phyloP scores from a whole-genome alignment of 495 filamentous ascomycete species.

The Aspergillus sparsus region DNA sequence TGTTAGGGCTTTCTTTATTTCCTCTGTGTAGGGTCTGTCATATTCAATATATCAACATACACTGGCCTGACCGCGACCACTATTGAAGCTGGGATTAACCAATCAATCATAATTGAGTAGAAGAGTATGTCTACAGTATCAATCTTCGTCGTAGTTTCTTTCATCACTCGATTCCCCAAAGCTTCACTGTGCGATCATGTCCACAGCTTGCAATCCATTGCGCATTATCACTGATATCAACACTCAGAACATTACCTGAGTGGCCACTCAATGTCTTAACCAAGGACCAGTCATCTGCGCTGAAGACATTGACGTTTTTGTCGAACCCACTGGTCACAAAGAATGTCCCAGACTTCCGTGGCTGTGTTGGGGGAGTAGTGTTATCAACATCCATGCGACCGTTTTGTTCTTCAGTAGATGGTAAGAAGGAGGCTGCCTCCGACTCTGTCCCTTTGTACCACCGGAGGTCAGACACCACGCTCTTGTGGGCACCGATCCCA shows the following conservation, averaged over 20 bases:
- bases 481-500: slow-evolving; percentile 86
- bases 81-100: too few species aligned
- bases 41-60: too few species aligned
- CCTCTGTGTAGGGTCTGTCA: too few species aligned
- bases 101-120: too few species aligned
- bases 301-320: slow-evolving; percentile 92
- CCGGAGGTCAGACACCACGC: slow-evolving; percentile 85
- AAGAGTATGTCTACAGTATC: too few species aligned
- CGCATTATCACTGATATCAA: slow-evolving; percentile 80
- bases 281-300: slow-evolving; percentile 92
- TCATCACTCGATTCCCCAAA: slow-evolving; percentile 86
- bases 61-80: too few species aligned
- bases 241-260: slow-evolving; percentile 84
- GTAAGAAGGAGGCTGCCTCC: slow-evolving; percentile 55
- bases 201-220: slow-evolving; percentile 92
- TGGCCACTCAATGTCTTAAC: slow-evolving; percentile 88
- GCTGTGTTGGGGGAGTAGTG: slow-evolving; percentile 34
- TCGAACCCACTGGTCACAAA: slow-evolving; percentile 91
- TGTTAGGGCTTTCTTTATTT: too few species aligned
- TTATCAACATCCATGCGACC: slow-evolving; percentile 61
- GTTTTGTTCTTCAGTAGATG: slow-evolving; percentile 58
- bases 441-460: slow-evolving; percentile 88
- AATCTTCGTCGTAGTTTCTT: too few species aligned
- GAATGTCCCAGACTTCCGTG: slow-evolving; percentile 80
- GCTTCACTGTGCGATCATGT: slow-evolving; percentile 91